Base-by-base conservation (phyloP, 2,329 filamentous ascomycete genomes). In the Thyridium curvatum region DNA sequence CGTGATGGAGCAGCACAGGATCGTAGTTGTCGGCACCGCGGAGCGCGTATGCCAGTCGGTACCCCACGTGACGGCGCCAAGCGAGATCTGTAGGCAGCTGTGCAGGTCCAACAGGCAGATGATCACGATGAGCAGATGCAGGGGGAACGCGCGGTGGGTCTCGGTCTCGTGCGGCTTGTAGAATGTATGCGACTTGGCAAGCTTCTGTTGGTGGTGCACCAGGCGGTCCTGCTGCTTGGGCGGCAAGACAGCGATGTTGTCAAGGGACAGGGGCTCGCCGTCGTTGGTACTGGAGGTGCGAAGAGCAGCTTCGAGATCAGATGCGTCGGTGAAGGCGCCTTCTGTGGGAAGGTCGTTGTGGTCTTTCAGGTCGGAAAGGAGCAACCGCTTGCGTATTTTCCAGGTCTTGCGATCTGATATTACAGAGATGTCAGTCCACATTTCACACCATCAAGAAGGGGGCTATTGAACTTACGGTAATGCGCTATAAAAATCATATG, bases 111-210 rank as follows among this genome's bases (percentile, higher is more conserved):
- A 71, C 3, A 94, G 66, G 7, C 86, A 69, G n/a, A 91, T 82
- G 42, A 91, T 81, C 41, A 84, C 79, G 30, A 93, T 72, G 26
- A 94, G 77, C 6, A 88, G 69, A 26, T 74, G 72, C 1, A 90
- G 66, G 0, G 87, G 86, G 45, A 94, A 94, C 1, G 87, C 83
- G 54, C 79, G 72, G 55, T 94, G 87, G 0, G 87, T 94, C 28
- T 78, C 70, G 0, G 87, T 94, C 60, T 94, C 87, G 58, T 94
- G 84, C 0, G 87, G 86, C 52, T 90, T 90, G 69, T 94, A 94
- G 60, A 91, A 94, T 6, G 84, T 89, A 57, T 94, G 87, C 0
- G 83, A 88, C 49, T 84, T 87, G 53, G 83, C 74, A 52, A 93
- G 84, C 52, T 90, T 91, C 48, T 70, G 73, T 53, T 90, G 84